Base-by-base conservation (phyloP, 2,329 filamentous ascomycete species). In the Fusarium goolgardi region DNA sequence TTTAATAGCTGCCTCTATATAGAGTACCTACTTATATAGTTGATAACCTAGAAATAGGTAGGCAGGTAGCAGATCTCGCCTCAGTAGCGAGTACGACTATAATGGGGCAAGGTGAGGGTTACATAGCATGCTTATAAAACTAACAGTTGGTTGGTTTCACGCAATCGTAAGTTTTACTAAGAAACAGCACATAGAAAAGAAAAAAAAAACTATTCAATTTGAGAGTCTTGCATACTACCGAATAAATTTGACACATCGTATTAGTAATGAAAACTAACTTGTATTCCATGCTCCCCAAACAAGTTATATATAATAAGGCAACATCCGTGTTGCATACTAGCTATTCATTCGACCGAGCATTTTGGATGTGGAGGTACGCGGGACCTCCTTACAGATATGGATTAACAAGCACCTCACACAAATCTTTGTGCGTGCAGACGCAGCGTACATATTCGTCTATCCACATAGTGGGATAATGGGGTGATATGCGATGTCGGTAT, bases 21-120 rank as follows among this genome's bases (percentile, higher is more conserved):
- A n/a, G n/a, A n/a, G n/a, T n/a, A n/a, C 47, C 16, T 34, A 34
- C 32, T 16, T 34, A 34, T n/a, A 9, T 21, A 18, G 23, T 41
- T 35, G 10, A 43, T 43, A 35, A 55, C 47, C 62, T 69, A 69
- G 69, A 51, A 67, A 69, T 69, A 69, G 45, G 31, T 32, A 32
- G 31, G 32, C 34, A 70, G 53, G 34, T 39, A 55, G 66, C 16
- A 53, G 49, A 63, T 52, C 56, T 69, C 47, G 55, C 44, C 51
- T 56, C 29, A 41, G 35, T 59, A 53, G 59, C 61, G 59, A 58
- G 37, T 45, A 40, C 23, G 23, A 51, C 47, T 20, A 12, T 27
- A 8, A 50, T 50, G 47, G 34, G 47, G 34, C 47, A 39, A 50
- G 32, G 32, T 39, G 11, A 29, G 23, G 18, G 47, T 51, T 51